Base-by-base conservation (phyloP, 305 asterid species). In the Fraxinus platypoda region DNA sequence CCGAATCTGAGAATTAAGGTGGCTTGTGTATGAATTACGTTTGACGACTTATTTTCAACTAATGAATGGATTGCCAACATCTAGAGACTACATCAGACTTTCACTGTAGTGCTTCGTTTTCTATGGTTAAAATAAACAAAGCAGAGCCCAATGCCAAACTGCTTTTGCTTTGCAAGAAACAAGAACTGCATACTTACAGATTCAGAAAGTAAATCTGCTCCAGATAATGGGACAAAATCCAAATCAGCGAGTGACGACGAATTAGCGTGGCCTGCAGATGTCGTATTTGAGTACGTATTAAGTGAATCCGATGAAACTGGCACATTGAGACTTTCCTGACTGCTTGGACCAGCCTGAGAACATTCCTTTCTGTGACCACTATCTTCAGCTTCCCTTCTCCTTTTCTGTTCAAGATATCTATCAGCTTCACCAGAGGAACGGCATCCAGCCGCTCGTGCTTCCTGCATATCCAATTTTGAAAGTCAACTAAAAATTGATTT, bases 391-490 rank as follows among this genome's bases (percentile, higher is more conserved):
- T 88, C 91, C 78, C 87, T 87, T 76, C 76, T 88, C 79, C 93
- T 89, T 89, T 89, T 94, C 83, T 75, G 91, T 80, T 92, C 95
- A 12, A 90, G 74, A 84, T 89, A 93, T 80, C 91, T 88, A 83
- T 91, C 93, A 17, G 95, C 98, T 85, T 92, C 95, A 15, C 89
- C 88, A 77, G 92, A 83, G 49, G 92, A 87, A 41, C 89, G 93
- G 73, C 94, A 94, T 17, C 98, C 98, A 74, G 91, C 92, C 52
- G 91, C 94, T 83, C 89, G 87, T 12, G 97, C 97, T 88, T 93
- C 96, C 98, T 94, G 93, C 83, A 85, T 70, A 25, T 71, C 81
- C 83, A 78, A 66, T 35, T 77, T 41, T 19, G 76, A 54, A 77
- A 70, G 38, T 73, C 38, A 43, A 43, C 28, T 31, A 81, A 68